Evolutionary conservation across 225 moss, liverwort and hornwort species (phyloP).

Genomic region (Rhytidiadelphus loreus): DNA sequence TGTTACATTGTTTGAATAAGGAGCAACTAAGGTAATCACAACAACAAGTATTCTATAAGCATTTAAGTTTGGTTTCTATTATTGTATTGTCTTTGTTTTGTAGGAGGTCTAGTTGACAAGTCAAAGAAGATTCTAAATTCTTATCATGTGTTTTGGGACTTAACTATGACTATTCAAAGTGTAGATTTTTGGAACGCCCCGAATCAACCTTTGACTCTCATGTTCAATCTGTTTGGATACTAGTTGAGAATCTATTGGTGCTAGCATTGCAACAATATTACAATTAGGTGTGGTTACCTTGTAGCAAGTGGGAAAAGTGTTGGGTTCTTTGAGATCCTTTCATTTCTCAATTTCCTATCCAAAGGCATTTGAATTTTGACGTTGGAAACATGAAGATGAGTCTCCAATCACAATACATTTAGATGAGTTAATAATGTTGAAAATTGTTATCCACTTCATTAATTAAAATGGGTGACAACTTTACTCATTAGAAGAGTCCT

Average conservation of each 20-base stretch:
- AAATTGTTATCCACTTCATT: not conserved
- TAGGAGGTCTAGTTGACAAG: not conserved
- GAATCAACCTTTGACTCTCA: not conserved
- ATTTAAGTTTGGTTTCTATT: not conserved
- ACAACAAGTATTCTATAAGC: not conserved
- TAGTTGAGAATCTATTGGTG: not conserved
- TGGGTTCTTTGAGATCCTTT: not conserved
- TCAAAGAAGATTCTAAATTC: not conserved
- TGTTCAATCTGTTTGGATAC: accelerated
- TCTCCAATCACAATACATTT: not conserved
- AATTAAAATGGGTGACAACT: not conserved
- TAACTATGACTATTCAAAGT: not conserved
- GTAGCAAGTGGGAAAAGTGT: not conserved
- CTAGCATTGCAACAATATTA: not conserved
- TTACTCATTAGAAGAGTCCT: not conserved
- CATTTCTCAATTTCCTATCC: not conserved
- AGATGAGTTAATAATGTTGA: not conserved
- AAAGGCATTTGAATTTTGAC: not conserved
- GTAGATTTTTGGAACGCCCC: accelerated
- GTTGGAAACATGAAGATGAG: not conserved
- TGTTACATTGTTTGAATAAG: not conserved
- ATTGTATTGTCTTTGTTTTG: not conserved
- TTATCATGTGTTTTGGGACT: not conserved
- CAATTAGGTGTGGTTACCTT: not conserved
- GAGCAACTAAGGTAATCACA: not conserved